Evolutionary conservation across 1,284 basidiomycete species (phyloP).

Genomic region (Leccinum fuscescens): DNA sequence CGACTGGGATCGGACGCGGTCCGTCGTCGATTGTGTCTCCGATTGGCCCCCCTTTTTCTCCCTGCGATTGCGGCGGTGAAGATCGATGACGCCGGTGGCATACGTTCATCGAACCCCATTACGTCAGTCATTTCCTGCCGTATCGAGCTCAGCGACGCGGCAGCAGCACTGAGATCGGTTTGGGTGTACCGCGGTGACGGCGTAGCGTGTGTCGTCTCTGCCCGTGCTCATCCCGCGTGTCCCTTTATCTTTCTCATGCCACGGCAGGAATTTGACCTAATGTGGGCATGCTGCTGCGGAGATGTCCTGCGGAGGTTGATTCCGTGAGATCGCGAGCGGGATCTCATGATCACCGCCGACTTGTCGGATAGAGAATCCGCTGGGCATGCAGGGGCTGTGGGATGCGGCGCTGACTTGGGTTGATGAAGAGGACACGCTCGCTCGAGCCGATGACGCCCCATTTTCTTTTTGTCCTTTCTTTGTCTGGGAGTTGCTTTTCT

Average conservation of each 20-base stretch:
- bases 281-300: constrained; percentile 14
- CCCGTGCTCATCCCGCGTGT: constrained; percentile 5
- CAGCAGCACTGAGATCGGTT: background rate
- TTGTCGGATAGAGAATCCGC: constrained; percentile 7
- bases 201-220: constrained; percentile 3
- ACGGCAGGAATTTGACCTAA: constrained; percentile 2
- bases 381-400: constrained; percentile 10
- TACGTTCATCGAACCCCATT: constrained; percentile 18
- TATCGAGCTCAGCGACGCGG: constrained; percentile 3
- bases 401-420: background rate
- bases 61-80: constrained; percentile 19
- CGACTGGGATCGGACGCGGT: background rate
- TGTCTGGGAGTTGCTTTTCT: background rate
- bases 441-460: background rate
- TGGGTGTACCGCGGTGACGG: constrained; percentile 17
- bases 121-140: constrained; percentile 19
- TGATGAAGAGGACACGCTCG: constrained; percentile 4
- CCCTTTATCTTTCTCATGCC: constrained; percentile 3
- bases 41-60: constrained; percentile 12
- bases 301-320: constrained; percentile 3
- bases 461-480: background rate
- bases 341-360: constrained; percentile 12
- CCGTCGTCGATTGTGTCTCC: background rate
- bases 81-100: constrained; percentile 31
- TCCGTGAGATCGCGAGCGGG: constrained; percentile 12